Base-by-base conservation (phyloP, 192 early-diverging fungal species). In the Phlyctochytrium arcticum region DNA sequence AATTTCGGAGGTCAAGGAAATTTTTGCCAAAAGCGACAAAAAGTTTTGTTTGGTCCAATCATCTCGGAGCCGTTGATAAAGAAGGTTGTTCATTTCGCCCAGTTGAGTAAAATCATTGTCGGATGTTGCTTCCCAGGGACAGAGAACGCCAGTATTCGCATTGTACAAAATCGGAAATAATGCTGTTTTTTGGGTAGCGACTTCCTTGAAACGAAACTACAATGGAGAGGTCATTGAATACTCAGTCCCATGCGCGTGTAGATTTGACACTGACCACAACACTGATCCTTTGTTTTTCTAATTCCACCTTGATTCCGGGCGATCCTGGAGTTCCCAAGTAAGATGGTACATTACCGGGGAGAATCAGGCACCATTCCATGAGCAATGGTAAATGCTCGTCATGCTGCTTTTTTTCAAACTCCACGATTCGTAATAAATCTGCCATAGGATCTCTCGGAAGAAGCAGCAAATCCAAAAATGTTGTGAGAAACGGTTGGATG, bases 101-200 rank as follows among this genome's bases (percentile, higher is more conserved):
- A 66, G 19, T 23, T 23, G 29, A 8, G 64, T 66, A 12, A 66
- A 33, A 35, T 66, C 64, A 37, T 68, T 54, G 26, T 60, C 46
- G 21, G 17, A 26, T 17, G 56, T 19, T 6, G 31, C 34, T n/a
- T 27, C 35, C 66, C 66, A 68, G 21, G 32, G 66, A 5, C 57
- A 36, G 32, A 68, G 34, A 6, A 68, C 57, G 32, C 46, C 57
- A 3, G 66, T 60, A 8, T 15, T 12, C 19, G 17, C 53, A 42
- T 68, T 68, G 66, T 60, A 68, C 33, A 49, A 57, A 12, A 68
- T 5, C n/a, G 57, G 47, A 30, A 60, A 19, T 15, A 60, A 49
- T 21, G 35, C 31, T n/a, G 42, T 32, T 32, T 36, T n/a, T 15
- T 26, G 17, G 1, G 64, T 66, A 5, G 12, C 48, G 5, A 24